Base-by-base conservation (phyloP, 345 rosid species). In the Camelina neglecta region DNA sequence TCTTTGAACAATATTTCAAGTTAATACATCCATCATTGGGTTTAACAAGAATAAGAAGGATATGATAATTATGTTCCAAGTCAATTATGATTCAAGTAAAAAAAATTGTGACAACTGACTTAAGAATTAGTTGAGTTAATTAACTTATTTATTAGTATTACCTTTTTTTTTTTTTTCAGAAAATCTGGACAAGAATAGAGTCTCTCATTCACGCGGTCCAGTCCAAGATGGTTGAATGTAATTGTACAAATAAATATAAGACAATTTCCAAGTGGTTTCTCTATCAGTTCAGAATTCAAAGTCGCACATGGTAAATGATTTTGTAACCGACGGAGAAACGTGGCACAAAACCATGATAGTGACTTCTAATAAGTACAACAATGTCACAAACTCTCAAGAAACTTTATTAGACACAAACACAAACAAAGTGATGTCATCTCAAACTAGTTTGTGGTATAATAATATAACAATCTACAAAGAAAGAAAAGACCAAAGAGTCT, bases 291-390 rank as follows among this genome's bases (percentile, higher is more conserved):
- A 26, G 1, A 59, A 67, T 29, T 39, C 33, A 61, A 61, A 51
- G 39, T 53, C 57, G 20, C 80, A 69, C 71, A 53, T 70, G 21
- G 50, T 31, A 76, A 61, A 51, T 44, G 63, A 51, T 36, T 62
- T 31, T 60, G 11, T 29, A 67, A 69, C 69, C 62, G 49, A 76
- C 75, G 23, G n/a, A 75, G 31, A 69, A 58, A 75, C 6, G 35
- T 59, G 39, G 35, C 49, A 36, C 36, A 36, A 29, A 29, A 4
- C 31, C 31, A 29, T 29, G 59, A n/a, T 45, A 8, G 23, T 1
- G 58, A 49, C 47, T 53, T 72, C 51, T 62, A 6, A 6, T 15
- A 1, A 15, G 11, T 33, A 45, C 15, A 15, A 73, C 63, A 56
- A 33, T 65, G 12, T 41, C 24, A 53, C 69, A 51, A 39, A 38